Percentiles rank a stretch among this genome's conserved stretches.
phyloP scores from a whole-genome alignment of 179 eudicot genomes.

The Beta macrorhiza region DNA sequence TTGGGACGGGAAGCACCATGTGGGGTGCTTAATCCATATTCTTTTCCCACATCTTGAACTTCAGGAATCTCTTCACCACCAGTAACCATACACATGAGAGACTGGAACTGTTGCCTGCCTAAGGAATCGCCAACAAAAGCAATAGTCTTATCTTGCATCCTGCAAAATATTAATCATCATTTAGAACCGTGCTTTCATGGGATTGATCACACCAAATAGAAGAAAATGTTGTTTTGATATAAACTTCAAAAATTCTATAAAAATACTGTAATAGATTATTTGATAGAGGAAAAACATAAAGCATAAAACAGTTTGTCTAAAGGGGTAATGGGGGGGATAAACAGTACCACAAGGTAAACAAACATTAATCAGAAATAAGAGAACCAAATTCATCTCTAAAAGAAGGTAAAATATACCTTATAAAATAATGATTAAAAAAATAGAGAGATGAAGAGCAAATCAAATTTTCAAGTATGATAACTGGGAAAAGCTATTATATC shows the following conservation, averaged over 20 bases:
- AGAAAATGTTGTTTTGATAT: background rate
- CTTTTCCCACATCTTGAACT: slow-evolving; percentile 52
- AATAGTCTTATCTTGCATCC: slow-evolving; percentile 84
- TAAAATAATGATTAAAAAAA: background rate
- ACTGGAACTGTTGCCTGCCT: slow-evolving; percentile 85
- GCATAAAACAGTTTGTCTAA: background rate
- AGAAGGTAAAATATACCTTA: too few species aligned
- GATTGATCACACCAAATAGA: background rate
- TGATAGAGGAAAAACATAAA: background rate
- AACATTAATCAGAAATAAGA: background rate
- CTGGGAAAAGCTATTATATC: background rate
- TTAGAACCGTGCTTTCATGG: background rate
- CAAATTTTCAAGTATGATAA: background rate
- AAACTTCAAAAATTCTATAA: background rate
- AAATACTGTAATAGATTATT: background rate
- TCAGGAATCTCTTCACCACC: slow-evolving; percentile 61
- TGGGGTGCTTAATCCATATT: slow-evolving; percentile 53
- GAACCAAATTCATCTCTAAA: background rate
- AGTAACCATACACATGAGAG: slow-evolving; percentile 85
- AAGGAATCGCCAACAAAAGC: slow-evolving; percentile 89
- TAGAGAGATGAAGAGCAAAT: background rate
- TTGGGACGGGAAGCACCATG: slow-evolving; percentile 68
- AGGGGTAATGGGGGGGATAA: background rate
- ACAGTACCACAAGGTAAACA: background rate
- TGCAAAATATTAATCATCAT: slow-evolving; percentile 24